Conservation (phyloP, 495 filamentous ascomycete species). For the Lineolata rhizophorae region DNA sequence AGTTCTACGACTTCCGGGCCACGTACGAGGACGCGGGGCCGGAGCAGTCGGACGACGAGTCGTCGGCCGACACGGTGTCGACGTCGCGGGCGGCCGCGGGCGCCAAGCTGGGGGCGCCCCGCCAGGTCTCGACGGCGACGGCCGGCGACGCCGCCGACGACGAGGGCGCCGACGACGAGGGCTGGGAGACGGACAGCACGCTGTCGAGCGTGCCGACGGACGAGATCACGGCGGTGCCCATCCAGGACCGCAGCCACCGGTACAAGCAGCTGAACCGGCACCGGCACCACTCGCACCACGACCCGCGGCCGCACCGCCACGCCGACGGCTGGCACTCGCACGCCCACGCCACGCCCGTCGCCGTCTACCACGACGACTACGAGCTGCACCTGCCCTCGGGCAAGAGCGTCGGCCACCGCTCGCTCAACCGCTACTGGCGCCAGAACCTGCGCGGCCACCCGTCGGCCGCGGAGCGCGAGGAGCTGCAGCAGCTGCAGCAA, state of each 20-base stretch:
- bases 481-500: constrained; percentile 16
- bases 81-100: constrained; percentile 28
- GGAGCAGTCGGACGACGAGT: constrained; percentile 28
- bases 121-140: constrained; percentile 20
- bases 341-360: constrained; percentile 32
- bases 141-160: constrained; percentile 5
- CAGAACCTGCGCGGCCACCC: constrained; percentile 81
- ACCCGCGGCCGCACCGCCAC: constrained; percentile 41
- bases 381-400: constrained; percentile 90
- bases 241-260: constrained; percentile 36
- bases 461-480: constrained; percentile 35
- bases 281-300: constrained; percentile 39
- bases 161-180: constrained; percentile 31
- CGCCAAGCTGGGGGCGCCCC: constrained; percentile 32
- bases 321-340: constrained; percentile 55
- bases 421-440: constrained; percentile 63
- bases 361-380: constrained; percentile 72
- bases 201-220: constrained; percentile 62
- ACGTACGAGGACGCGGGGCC: constrained; percentile 68
- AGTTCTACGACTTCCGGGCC: constrained; percentile 91
- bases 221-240: constrained; percentile 48
- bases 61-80: constrained; percentile 20
- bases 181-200: constrained; percentile 86
- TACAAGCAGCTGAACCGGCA: constrained; percentile 37
- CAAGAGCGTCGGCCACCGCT: constrained; percentile 74